Evolutionary conservation across 1,284 basidiomycete species (phyloP).

Genomic region (Taiwanofungus camphoratus): DNA sequence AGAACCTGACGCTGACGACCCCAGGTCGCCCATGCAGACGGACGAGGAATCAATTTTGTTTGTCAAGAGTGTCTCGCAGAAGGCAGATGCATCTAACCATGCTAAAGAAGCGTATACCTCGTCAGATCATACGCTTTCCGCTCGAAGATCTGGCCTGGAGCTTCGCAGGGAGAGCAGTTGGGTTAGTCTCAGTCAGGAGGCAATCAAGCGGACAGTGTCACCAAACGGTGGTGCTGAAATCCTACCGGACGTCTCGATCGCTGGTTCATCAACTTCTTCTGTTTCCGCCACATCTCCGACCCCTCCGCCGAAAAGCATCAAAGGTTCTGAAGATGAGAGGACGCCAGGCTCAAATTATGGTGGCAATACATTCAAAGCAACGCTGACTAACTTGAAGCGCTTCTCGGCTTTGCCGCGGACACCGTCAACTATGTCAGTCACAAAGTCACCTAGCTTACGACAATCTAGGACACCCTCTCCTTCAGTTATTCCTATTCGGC

Average conservation of each 20-base stretch:
- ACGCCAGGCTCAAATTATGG: conserved; percentile 6
- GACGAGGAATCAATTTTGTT: conserved; percentile 12
- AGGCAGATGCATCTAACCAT: too few relatives aligned
- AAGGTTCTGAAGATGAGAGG: conserved; percentile 22
- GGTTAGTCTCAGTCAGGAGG: conserved; percentile 25
- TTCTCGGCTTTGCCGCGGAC: conserved; percentile 56
- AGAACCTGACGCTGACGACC: conserved; percentile 1
- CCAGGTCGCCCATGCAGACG: not conserved
- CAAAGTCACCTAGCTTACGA: conserved; percentile 14
- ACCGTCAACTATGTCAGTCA: conserved; percentile 34
- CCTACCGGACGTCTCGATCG: conserved; percentile 11
- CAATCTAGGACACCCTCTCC: conserved; percentile 40
- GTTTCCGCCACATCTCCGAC: conserved; percentile 12
- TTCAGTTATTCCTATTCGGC: conserved; percentile 21
- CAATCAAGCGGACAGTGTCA: conserved; percentile 13
- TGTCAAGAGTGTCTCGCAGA: conserved; percentile 9
- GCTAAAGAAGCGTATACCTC: not conserved
- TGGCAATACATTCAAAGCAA: conserved; percentile 22
- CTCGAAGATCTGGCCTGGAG: conserved; percentile 17
- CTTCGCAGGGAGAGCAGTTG: conserved; percentile 29
- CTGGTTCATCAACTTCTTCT: conserved; percentile 16
- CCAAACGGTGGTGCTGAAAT: conserved; percentile 16
- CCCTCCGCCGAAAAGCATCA: conserved; percentile 46
- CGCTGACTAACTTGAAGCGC: conserved; percentile 39
- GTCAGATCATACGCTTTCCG: not conserved